A percentile compares a stretch with the other conserved stretches of the same genome.
phyloP scores from a whole-genome alignment of 2,329 filamentous ascomycete species.

The Phyllosticta capitalensis region DNA sequence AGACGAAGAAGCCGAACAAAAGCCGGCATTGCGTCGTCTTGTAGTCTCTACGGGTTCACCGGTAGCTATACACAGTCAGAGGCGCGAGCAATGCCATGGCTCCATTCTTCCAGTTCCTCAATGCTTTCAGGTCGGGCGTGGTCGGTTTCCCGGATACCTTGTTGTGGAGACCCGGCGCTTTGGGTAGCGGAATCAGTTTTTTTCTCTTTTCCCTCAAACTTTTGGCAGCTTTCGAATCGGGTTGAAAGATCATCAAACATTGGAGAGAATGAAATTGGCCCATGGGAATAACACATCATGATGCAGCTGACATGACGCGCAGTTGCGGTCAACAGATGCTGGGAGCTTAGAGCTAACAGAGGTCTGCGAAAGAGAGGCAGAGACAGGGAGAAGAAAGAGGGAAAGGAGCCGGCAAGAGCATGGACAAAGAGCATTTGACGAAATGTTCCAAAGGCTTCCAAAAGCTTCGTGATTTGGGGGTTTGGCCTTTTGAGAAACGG shows the following conservation, averaged over 20 bases:
- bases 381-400: not conserved
- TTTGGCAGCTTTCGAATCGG: conserved; percentile 11
- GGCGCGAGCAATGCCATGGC: conserved; percentile 5
- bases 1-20: conserved; percentile 52
- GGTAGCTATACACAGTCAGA: not conserved
- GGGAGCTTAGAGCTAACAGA: conserved; percentile 4
- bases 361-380: not conserved
- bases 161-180: conserved; percentile 27
- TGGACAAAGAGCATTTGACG: not conserved
- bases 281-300: conserved; percentile 7
- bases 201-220: conserved; percentile 3
- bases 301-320: conserved; percentile 9
- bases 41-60: conserved; percentile 15
- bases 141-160: conserved; percentile 29
- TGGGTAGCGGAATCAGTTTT: conserved; percentile 25
- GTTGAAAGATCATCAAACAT: conserved; percentile 11
- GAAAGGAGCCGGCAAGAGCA: not conserved
- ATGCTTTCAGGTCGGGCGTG: conserved; percentile 24
- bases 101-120: conserved; percentile 13
- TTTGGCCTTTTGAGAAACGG: not conserved
- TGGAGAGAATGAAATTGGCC: conserved; percentile 10
- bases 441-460: not conserved
- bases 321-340: conserved; percentile 5
- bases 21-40: conserved; percentile 28
- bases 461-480: not conserved